Conservation (phyloP, 2,329 filamentous ascomycete genomes). For the Fusarium sp. region DNA sequence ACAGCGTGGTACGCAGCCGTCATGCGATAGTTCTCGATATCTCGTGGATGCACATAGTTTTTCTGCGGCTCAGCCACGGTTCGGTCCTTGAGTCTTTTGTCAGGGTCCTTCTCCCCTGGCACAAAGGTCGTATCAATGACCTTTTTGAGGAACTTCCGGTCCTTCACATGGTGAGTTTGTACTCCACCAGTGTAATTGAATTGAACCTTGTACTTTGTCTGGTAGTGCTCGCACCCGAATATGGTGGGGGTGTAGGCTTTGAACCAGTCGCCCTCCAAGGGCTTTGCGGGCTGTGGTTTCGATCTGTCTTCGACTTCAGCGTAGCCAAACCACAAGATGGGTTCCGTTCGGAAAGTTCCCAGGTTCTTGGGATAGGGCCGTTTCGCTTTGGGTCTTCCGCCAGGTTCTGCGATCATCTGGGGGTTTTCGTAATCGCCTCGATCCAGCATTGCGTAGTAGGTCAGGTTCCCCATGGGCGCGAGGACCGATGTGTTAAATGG, state of each 20-base stretch:
- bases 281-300: conserved; percentile 30
- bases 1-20: conserved; percentile 42
- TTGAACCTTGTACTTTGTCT: conserved; percentile 41
- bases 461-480: conserved; percentile 38
- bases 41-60: conserved; percentile 40
- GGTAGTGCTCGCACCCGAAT: conserved; percentile 44
- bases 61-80: conserved; percentile 31
- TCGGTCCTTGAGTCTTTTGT: conserved; percentile 38
- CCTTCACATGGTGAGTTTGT: conserved; percentile 34
- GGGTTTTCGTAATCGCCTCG: conserved; percentile 42
- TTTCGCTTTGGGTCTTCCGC: conserved; percentile 27
- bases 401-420: conserved; percentile 13
- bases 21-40: conserved; percentile 37
- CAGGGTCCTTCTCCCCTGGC: conserved; percentile 16
- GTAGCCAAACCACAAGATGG: conserved; percentile 46
- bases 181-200: conserved; percentile 43
- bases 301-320: conserved; percentile 37
- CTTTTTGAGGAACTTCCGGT: conserved; percentile 33
- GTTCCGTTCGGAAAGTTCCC: conserved; percentile 43
- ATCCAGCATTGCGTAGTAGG: conserved; percentile 39
- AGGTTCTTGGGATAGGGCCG: conserved; percentile 41
- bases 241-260: conserved; percentile 46
- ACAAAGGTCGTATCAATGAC: conserved; percentile 41
- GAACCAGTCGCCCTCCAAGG: conserved; percentile 29
- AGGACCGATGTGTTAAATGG: conserved; percentile 41